Evolutionary conservation across 345 rosid species (phyloP).

Genomic region (Punica granatum): DNA sequence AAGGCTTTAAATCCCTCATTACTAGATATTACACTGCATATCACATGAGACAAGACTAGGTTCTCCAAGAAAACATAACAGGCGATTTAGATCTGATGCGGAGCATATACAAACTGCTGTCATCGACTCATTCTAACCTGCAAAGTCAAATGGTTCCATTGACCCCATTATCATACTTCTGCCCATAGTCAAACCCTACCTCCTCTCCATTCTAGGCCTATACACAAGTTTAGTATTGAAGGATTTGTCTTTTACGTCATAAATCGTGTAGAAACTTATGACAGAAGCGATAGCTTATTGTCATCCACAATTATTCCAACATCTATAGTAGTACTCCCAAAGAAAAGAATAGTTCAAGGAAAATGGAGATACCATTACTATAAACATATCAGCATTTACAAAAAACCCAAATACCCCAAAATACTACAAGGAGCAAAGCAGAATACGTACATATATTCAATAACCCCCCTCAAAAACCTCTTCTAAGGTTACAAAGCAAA

Average conservation of each 20-base stretch:
- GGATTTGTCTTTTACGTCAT: background rate
- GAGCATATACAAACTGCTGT: background rate
- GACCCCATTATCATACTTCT: too few relatives aligned
- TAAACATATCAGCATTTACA: conserved; percentile 1
- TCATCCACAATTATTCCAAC: background rate
- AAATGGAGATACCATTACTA: background rate
- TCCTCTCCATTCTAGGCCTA: background rate
- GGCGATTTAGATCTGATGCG: background rate
- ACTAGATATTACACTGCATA: background rate
- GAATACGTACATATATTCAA: background rate
- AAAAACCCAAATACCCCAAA: background rate
- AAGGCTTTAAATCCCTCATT: background rate
- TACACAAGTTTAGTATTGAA: background rate
- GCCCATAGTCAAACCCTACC: too few relatives aligned
- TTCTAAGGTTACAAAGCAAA: background rate
- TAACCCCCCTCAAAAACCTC: background rate
- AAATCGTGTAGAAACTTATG: background rate
- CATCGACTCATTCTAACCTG: too few relatives aligned
- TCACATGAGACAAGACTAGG: background rate
- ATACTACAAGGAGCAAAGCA: background rate
- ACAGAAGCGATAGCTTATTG: background rate
- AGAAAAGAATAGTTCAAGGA: background rate
- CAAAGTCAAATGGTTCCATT: too few relatives aligned
- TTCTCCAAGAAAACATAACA: background rate
- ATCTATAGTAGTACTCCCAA: background rate